Evolutionary conservation across 129 eudicot species (phyloP), one percentile per base, ranked within the genome.

Genomic region (Deinandra increscens): DNA sequence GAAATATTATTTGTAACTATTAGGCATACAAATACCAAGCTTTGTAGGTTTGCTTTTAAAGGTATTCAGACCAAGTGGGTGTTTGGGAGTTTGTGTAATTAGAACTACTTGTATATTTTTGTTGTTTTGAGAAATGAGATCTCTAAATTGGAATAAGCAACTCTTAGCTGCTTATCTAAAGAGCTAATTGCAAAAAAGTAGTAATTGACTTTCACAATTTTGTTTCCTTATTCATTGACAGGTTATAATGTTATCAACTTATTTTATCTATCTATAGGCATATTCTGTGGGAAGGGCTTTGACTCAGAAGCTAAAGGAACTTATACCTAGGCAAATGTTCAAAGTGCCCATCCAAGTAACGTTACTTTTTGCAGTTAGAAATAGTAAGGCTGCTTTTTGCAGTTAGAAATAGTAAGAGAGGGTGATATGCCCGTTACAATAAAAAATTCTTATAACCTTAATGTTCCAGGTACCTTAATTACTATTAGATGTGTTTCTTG

Each of bases 301-400:
- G 81, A 89, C 99, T 70, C 90, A 89, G 73, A 93, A 89, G 81
- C 86, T 93, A 67, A 93, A 93, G 84, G 99, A 93, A 81, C 88
- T 93, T 68, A 93, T 93, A 75, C 99, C 99, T 5, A 86, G 99
- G 19, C 99, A 93, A 78, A 89, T 93, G 97, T 93, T 93, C 69
- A 93, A 89, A 93, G 88, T 93, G 18, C 99, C 99, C 43, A 89
- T 93, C 76, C 99, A 93, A 73, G 99, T 93, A 81, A 74, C 66
- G 20, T 37, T 69, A 0, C 3, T 73, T 9, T 9, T 3, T 79
- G 55, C 36, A 42, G 20, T 59, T 59, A 53, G 11, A 31, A 58
- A 41, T 43, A 42, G 12, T 71, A 59, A 19, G n/a, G n/a, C n/a
- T n/a, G n/a, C n/a, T n/a, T n/a, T n/a, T n/a, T n/a, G n/a, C n/a